These are phyloP conservation scores for Geotrichum klebahnii DNA, from an alignment of 1,139 yeast genomes.

Conservation along the genomic window DNA sequence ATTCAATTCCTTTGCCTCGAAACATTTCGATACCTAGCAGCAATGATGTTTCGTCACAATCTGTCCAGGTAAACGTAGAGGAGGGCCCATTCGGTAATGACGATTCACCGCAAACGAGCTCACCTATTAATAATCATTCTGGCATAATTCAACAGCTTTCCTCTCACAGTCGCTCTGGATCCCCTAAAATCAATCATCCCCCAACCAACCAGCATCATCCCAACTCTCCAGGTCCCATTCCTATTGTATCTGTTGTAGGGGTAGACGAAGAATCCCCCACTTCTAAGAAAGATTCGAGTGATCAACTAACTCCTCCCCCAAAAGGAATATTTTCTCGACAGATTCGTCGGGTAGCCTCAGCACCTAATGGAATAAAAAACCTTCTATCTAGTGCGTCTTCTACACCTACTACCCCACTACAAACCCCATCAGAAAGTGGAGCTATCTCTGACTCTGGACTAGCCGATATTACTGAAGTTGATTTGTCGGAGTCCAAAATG, in stretches of 20 bases:
- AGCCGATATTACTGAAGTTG: slow-evolving; percentile 20
- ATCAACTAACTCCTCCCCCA: slow-evolving; percentile 24
- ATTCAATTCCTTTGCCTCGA: neutral
- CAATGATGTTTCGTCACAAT: neutral
- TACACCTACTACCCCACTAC: slow-evolving; percentile 17
- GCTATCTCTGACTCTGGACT: slow-evolving; percentile 7
- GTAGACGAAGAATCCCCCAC: neutral
- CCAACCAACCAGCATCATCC: slow-evolving; percentile 15
- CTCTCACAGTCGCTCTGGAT: slow-evolving; percentile 10
- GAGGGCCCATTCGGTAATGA: neutral
- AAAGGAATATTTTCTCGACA: slow-evolving; percentile 49
- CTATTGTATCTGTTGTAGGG: neutral
- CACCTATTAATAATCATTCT: slow-evolving; percentile 25
- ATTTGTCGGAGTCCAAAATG: slow-evolving; percentile 15
- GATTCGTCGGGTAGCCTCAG: slow-evolving; percentile 74
- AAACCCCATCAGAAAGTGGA: slow-evolving; percentile 13
- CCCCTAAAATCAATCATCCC: slow-evolving; percentile 16
- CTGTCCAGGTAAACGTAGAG: neutral
- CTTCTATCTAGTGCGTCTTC: slow-evolving; percentile 26
- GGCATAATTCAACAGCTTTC: slow-evolving; percentile 31
- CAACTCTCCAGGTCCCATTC: neutral
- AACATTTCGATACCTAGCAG: neutral
- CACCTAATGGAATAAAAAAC: slow-evolving; percentile 55
- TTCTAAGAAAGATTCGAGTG: slow-evolving; percentile 15
- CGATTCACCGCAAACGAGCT: neutral